Percentiles rank a stretch among this genome's conserved stretches.
Conservation (phyloP, 2,329 filamentous ascomycete genomes). For the Hirsutella rhossiliensis region DNA sequence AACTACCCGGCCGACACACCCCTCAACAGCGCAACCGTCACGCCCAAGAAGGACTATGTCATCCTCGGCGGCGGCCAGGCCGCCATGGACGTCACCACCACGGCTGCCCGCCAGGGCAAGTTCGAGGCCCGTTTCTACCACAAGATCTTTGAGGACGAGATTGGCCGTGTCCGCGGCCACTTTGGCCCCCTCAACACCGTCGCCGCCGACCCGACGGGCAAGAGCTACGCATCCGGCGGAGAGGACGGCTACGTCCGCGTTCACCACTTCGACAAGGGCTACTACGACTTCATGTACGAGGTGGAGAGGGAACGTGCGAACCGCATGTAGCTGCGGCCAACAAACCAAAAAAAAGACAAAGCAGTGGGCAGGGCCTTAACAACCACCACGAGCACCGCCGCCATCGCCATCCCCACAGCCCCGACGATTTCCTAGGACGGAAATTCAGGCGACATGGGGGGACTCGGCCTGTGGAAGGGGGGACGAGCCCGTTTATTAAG, state of each 20-base stretch:
- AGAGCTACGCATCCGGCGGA: constrained; percentile 86
- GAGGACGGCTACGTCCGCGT: constrained; percentile 98
- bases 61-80: constrained; percentile 97
- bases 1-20: constrained; percentile 87
- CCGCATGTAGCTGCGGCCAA: constrained; percentile 20
- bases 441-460: background rate
- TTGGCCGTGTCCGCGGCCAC: constrained; percentile 91
- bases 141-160: constrained; percentile 98
- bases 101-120: constrained; percentile 87
- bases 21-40: constrained; percentile 90
- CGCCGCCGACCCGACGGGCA: constrained; percentile 81
- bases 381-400: background rate
- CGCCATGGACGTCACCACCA: constrained; percentile 97
- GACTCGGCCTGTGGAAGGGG: background rate
- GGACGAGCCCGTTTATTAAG: constrained; percentile 13
- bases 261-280: constrained; percentile 96
- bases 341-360: background rate
- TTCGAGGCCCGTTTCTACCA: constrained; percentile 99
- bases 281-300: constrained; percentile 98
- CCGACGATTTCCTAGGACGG: background rate
- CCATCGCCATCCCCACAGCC: background rate
- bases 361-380: background rate
- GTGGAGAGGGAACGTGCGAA: constrained; percentile 74
- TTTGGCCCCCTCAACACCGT: constrained; percentile 97
- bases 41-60: constrained; percentile 92